Evolutionary conservation across 495 filamentous ascomycete species (phyloP).

Genomic region (Trichoderma virens): DNA sequence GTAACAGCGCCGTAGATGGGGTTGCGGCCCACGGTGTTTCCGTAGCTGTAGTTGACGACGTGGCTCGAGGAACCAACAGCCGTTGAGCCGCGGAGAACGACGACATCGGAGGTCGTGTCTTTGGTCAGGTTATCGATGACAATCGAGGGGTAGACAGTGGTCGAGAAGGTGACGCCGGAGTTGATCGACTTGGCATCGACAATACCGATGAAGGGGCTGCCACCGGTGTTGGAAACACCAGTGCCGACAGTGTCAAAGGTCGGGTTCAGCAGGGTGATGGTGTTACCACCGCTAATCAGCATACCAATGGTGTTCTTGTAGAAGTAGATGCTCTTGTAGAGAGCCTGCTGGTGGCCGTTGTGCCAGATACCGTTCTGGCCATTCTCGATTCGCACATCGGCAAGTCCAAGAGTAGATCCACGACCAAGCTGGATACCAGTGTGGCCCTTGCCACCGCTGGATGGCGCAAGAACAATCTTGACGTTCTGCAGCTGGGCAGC

Average conservation of each 20-base stretch:
- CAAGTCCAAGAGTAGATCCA: constrained; percentile 32
- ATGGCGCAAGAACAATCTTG: constrained; percentile 48
- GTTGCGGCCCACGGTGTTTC: constrained; percentile 53
- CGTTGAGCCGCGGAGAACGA: constrained; percentile 22
- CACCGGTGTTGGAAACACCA: constrained; percentile 48
- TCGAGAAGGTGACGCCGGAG: constrained; percentile 30
- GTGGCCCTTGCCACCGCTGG: constrained; percentile 40
- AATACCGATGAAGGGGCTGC: constrained; percentile 31
- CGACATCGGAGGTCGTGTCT: constrained; percentile 27
- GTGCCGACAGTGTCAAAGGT: constrained; percentile 49
- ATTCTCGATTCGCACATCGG: constrained; percentile 27
- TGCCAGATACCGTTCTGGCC: constrained; percentile 44
- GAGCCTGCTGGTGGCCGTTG: constrained; percentile 63
- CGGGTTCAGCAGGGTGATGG: constrained; percentile 38
- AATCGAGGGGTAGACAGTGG: constrained; percentile 30
- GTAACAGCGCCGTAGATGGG: constrained; percentile 49
- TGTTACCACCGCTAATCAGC: constrained; percentile 55
- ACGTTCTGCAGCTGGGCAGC: constrained; percentile 63
- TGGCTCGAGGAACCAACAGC: constrained; percentile 19
- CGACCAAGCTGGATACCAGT: constrained; percentile 59
- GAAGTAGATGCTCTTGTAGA: constrained; percentile 59
- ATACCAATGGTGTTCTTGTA: constrained; percentile 48
- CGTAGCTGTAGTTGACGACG: constrained; percentile 30
- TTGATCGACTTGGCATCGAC: constrained; percentile 35
- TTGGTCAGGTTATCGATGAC: constrained; percentile 36